These are phyloP conservation scores for Colletotrichum sp. DNA, from an alignment of 2,329 filamentous ascomycete species.

Conservation along the genomic window DNA sequence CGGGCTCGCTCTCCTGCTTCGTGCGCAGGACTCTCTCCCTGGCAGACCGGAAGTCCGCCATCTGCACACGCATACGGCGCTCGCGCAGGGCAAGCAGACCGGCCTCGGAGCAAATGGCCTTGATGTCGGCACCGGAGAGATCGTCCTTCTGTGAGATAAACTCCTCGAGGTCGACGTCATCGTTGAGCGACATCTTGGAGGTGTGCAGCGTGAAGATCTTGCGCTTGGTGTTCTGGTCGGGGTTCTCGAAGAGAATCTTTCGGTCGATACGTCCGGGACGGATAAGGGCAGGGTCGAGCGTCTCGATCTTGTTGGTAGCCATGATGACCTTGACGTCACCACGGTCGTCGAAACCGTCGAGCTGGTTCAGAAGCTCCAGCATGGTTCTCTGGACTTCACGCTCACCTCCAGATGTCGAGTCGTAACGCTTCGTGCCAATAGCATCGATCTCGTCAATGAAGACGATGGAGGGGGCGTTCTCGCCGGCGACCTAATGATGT, in stretches of 20 bases:
- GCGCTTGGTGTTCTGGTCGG: constrained; percentile 84
- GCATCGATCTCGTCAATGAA: constrained; percentile 99
- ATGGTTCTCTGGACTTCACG: constrained; percentile 98
- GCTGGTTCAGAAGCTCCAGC: constrained; percentile 96
- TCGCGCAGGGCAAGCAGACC: constrained; percentile 93
- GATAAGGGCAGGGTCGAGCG: constrained; percentile 93
- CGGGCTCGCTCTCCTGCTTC: constrained; percentile 97
- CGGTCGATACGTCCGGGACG: constrained; percentile 97
- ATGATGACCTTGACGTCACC: constrained; percentile 99
- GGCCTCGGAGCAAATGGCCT: constrained; percentile 97
- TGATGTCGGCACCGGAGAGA: constrained; percentile 95
- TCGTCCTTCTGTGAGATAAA: constrained; percentile 99
- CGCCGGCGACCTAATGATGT: constrained; percentile 76
- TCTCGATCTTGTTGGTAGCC: constrained; percentile 99
- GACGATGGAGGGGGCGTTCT: constrained; percentile 95
- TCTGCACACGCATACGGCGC: constrained; percentile 96
- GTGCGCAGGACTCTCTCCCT: constrained; percentile 96
- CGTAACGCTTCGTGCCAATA: constrained; percentile 98
- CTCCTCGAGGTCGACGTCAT: constrained; percentile 97
- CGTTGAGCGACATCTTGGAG: constrained; percentile 95
- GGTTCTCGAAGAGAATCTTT: constrained; percentile 82
- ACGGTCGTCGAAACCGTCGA: constrained; percentile 97
- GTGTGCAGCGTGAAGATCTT: constrained; percentile 99
- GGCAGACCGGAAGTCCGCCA: constrained; percentile 95
- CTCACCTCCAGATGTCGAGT: constrained; percentile 95